These are phyloP conservation scores for Hortiboletus rubellus DNA, from an alignment of 1,284 basidiomycete species.

Conservation along the genomic window DNA sequence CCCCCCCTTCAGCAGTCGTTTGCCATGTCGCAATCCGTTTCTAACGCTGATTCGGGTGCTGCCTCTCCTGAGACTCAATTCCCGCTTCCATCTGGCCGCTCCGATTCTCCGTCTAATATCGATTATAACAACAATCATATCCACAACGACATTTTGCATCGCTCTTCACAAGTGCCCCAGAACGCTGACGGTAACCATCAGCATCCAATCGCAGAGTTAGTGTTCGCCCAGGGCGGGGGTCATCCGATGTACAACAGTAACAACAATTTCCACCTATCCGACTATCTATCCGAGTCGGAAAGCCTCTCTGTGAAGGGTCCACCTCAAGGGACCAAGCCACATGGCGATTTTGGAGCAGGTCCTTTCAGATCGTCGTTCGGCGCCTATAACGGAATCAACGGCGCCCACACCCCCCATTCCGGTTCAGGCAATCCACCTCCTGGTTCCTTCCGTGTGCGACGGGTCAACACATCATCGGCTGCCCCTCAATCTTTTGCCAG, in stretches of 20 bases:
- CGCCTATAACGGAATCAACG: slow-evolving; percentile 37
- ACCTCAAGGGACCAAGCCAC: slow-evolving; percentile 39
- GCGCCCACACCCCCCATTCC: slow-evolving; percentile 24
- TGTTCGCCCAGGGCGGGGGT: slow-evolving; percentile 30
- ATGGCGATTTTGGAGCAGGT: slow-evolving; percentile 41
- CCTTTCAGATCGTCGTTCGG: slow-evolving; percentile 38
- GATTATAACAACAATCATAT: slow-evolving; percentile 35
- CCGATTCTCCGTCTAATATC: slow-evolving; percentile 51
- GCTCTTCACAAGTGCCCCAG: slow-evolving; percentile 39
- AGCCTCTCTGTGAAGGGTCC: slow-evolving; percentile 40
- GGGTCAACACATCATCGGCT: slow-evolving; percentile 20
- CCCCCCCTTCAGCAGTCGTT: slow-evolving; percentile 29
- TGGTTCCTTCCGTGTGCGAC: slow-evolving; percentile 36
- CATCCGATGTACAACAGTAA: slow-evolving; percentile 51
- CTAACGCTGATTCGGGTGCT: slow-evolving; percentile 54
- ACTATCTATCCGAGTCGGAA: slow-evolving; percentile 41
- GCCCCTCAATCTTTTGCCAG: slow-evolving; percentile 28
- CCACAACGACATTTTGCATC: slow-evolving; percentile 37
- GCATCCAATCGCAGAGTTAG: slow-evolving; percentile 35
- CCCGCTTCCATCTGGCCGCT: slow-evolving; percentile 45
- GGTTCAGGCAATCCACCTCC: slow-evolving; percentile 29
- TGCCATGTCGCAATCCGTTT: slow-evolving; percentile 33
- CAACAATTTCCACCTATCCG: slow-evolving; percentile 40
- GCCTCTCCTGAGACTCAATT: slow-evolving; percentile 56
- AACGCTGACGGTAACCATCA: slow-evolving; percentile 35